Evolutionary conservation across 2,329 filamentous ascomycete species (phyloP).

Genomic region (Apiospora pterosperma): DNA sequence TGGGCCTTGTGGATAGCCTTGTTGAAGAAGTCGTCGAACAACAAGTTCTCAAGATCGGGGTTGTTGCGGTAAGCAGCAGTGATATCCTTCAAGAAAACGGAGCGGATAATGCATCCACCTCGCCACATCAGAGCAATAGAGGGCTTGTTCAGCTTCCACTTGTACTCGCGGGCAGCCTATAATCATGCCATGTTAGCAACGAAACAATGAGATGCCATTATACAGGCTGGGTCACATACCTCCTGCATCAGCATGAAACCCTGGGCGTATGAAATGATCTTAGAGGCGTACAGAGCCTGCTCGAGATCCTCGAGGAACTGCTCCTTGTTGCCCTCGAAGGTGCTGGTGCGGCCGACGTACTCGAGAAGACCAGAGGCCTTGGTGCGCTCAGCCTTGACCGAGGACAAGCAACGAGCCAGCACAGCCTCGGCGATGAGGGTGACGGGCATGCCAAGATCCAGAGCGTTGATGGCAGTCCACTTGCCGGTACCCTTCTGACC

Average conservation of each 20-base stretch:
- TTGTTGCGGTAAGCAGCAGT: constrained; percentile 93
- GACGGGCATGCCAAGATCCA: constrained; percentile 97
- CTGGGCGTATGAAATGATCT: constrained; percentile 99
- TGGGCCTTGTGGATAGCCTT: constrained; percentile 97
- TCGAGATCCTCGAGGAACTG: constrained; percentile 96
- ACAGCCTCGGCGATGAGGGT: constrained; percentile 97
- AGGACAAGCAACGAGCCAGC: constrained; percentile 88
- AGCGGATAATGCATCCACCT: constrained; percentile 99
- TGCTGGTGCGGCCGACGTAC: constrained; percentile 68
- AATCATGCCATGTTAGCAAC: constrained; percentile 18
- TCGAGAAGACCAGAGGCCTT: constrained; percentile 76
- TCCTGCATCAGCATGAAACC: constrained; percentile 99
- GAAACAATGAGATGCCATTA: not conserved
- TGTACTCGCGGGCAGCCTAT: constrained; percentile 90
- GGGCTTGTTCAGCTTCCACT: constrained; percentile 99
- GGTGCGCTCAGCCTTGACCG: constrained; percentile 88
- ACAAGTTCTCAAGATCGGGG: constrained; percentile 93
- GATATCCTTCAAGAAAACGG: constrained; percentile 99
- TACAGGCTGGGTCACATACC: constrained; percentile 51
- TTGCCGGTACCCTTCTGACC: constrained; percentile 99
- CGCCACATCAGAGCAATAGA: constrained; percentile 99
- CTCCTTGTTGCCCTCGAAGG: constrained; percentile 86
- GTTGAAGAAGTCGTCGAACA: constrained; percentile 99
- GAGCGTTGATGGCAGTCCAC: constrained; percentile 99
- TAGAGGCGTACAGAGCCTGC: constrained; percentile 97